Percentiles rank a stretch among this genome's conserved stretches.
Evolutionary conservation across 805 yeast genomes (phyloP).

Genomic region (Saccharomyces mikatae): DNA sequence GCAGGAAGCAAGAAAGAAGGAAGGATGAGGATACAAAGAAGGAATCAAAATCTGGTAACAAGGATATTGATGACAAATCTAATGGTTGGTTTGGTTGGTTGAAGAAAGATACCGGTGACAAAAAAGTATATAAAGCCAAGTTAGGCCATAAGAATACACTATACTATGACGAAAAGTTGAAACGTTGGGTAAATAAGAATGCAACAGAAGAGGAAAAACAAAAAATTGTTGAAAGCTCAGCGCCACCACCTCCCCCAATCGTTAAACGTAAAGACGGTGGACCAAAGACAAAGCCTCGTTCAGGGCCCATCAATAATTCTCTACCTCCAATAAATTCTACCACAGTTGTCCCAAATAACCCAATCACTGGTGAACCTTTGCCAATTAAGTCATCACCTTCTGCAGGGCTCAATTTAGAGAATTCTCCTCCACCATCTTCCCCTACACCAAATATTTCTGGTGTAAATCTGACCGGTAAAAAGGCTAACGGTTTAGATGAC

Average conservation of each 20-base stretch:
- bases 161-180: conserved; percentile 71
- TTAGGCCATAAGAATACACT: conserved; percentile 67
- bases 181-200: conserved; percentile 78
- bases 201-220: conserved; percentile 59
- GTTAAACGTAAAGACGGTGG: conserved; percentile 32
- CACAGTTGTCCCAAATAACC: conserved; percentile 30
- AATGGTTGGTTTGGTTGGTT: conserved; percentile 57
- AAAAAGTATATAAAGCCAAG: conserved; percentile 75
- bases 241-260: conserved; percentile 57
- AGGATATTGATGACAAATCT: conserved; percentile 6
- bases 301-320: conserved; percentile 25
- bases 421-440: conserved; percentile 12
- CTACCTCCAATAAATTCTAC: conserved; percentile 23
- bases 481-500: conserved; percentile 41
- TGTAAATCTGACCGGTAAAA: conserved; percentile 25
- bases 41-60: conserved; percentile 4
- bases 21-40: conserved; percentile 7
- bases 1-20: conserved; percentile 16
- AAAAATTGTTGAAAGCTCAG: conserved; percentile 51
- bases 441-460: conserved; percentile 1
- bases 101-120: conserved; percentile 50
- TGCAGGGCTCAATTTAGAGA: conserved; percentile 11
- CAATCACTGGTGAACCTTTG: conserved; percentile 29
- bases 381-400: conserved; percentile 1
- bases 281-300: conserved; percentile 33